A percentile compares a stretch with the other conserved stretches of the same genome.
Evolutionary conservation across 2,329 filamentous ascomycete species (phyloP).

Genomic region (Aspergillus costaricaensis): DNA sequence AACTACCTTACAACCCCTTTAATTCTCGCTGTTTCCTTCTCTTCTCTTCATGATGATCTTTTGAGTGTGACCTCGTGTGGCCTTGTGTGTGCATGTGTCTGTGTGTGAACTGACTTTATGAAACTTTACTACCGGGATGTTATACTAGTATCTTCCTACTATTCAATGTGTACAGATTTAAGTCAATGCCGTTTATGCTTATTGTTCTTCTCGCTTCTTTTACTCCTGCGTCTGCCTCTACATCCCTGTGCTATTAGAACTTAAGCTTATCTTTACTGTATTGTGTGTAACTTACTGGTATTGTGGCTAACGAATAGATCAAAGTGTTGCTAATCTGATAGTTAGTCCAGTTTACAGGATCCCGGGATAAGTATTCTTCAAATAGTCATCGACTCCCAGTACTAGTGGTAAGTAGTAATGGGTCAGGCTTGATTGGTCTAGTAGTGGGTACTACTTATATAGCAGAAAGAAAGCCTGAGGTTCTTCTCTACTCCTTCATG

Average conservation of each 20-base stretch:
- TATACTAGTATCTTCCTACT: neutral
- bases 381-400: no score
- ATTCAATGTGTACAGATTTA: conserved; percentile 13
- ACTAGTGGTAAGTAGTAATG: no score
- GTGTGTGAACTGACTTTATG: conserved; percentile 9
- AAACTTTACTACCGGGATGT: neutral
- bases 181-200: conserved; percentile 4
- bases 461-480: no score
- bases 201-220: neutral
- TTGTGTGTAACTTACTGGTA: neutral
- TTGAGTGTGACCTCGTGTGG: neutral
- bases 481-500: no score
- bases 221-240: neutral
- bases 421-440: neutral
- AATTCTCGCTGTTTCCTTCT: neutral
- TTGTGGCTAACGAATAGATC: neutral
- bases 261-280: neutral
- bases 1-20: neutral
- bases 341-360: no score
- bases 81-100: neutral
- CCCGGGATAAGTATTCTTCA: no score
- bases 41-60: conserved; percentile 6
- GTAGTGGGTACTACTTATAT: neutral
- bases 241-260: neutral
- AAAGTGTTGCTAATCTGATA: neutral